phyloP scores from a whole-genome alignment of 2,329 filamentous ascomycete genomes.

The Parascedosporium putredinis region DNA sequence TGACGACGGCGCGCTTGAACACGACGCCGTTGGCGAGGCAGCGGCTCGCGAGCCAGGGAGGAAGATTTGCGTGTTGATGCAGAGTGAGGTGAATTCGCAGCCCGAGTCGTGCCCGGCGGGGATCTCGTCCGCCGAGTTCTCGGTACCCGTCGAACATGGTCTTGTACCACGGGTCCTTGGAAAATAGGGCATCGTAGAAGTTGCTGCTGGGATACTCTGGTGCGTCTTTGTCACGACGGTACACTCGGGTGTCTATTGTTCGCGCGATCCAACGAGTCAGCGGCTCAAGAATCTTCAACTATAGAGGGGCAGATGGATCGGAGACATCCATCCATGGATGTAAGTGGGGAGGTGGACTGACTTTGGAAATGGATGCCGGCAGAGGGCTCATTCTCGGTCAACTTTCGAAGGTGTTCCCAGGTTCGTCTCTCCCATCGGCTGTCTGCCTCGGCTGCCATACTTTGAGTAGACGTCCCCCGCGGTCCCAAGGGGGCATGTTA shows the following conservation, averaged over 20 bases:
- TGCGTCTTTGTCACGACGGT: conserved; percentile 53
- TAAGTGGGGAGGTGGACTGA: conserved; percentile 16
- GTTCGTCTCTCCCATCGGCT: conserved; percentile 52
- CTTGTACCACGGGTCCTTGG: conserved; percentile 63
- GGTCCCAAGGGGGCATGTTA: too few species aligned
- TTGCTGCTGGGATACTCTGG: conserved; percentile 20
- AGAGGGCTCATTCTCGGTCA: conserved; percentile 58
- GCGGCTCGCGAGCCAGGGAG: conserved; percentile 74
- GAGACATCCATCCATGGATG: background rate
- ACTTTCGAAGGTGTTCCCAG: conserved; percentile 50
- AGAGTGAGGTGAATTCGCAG: conserved; percentile 71
- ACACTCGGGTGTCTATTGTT: conserved; percentile 33
- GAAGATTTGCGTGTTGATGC: conserved; percentile 85
- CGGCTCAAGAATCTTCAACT: too few species aligned
- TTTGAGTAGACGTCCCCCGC: conserved; percentile 16
- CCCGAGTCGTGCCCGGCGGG: conserved; percentile 58
- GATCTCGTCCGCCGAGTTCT: conserved; percentile 47
- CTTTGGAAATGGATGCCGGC: conserved; percentile 73
- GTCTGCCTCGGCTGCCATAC: conserved; percentile 31
- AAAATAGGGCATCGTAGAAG: conserved; percentile 57
- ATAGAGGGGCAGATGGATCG: background rate
- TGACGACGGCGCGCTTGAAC: conserved; percentile 51
- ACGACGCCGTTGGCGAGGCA: conserved; percentile 64
- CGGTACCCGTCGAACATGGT: conserved; percentile 61
- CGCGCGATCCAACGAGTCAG: too few species aligned